Evolutionary conservation across 2,329 filamentous ascomycete genomes (phyloP).

Genomic region (Meredithiella fracta): DNA sequence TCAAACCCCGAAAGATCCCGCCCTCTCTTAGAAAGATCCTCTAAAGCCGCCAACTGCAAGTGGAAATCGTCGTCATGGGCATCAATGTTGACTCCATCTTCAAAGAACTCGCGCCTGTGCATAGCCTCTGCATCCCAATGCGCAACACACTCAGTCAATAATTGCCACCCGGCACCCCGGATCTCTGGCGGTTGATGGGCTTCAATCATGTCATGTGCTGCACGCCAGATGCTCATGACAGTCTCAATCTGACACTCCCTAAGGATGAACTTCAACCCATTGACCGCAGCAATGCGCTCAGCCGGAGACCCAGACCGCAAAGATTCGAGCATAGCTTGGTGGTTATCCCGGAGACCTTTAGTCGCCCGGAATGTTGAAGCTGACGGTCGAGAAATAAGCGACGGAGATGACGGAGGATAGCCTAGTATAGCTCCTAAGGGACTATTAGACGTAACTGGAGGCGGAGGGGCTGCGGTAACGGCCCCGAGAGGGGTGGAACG

Average conservation of each 20-base stretch:
- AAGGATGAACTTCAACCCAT: slow-evolving; percentile 38
- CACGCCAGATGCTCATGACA: slow-evolving; percentile 48
- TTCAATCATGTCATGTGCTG: slow-evolving; percentile 48
- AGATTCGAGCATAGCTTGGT: slow-evolving; percentile 37
- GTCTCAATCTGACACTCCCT: slow-evolving; percentile 42
- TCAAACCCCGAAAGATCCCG: slow-evolving; percentile 50
- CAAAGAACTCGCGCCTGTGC: slow-evolving; percentile 49
- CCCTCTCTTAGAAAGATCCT: slow-evolving; percentile 44
- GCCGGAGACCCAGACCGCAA: slow-evolving; percentile 34
- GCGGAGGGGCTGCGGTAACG: neutral
- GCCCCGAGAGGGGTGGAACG: slow-evolving; percentile 28
- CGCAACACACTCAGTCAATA: slow-evolving; percentile 49
- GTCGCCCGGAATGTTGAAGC: slow-evolving; percentile 19
- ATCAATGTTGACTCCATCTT: slow-evolving; percentile 36
- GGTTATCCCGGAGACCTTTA: slow-evolving; percentile 32
- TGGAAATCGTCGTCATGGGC: slow-evolving; percentile 47
- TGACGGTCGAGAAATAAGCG: slow-evolving; percentile 17
- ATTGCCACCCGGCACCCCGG: slow-evolving; percentile 46
- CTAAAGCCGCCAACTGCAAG: slow-evolving; percentile 45
- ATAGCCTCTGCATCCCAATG: slow-evolving; percentile 46
- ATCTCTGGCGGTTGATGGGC: slow-evolving; percentile 34
- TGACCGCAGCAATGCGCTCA: slow-evolving; percentile 41
- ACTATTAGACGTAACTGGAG: neutral
- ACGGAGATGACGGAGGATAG: slow-evolving; percentile 7
- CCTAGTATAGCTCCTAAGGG: neutral